Base-by-base conservation (phyloP, 106 monocot species). In the Posidonia australis region DNA sequence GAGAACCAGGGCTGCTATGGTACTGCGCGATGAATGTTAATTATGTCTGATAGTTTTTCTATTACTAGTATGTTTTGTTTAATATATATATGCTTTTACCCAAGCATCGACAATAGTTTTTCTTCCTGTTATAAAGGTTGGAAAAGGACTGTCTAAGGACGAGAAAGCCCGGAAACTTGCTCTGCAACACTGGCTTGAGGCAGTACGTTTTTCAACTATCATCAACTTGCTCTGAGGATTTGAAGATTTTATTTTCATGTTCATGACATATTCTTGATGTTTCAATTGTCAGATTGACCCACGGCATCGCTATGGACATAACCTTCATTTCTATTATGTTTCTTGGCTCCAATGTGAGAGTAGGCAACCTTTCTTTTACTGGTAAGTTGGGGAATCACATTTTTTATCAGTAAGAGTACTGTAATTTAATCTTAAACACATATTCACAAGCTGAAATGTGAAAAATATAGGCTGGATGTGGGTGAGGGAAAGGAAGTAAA, bases 171-270 rank as follows among this genome's bases (percentile, higher is more conserved):
- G 57, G 56, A 91, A 98, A 54, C 88, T 99, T 46, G 91, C 98
- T 23, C 64, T 91, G 83, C 98, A 99, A 70, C 98, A 99, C 64
- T 99, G 98, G 91, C 98, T 99, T 5, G 98, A 99, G 54, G 98
- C 98, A 24, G 98, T 99, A 74, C 42, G 80, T 64, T 12, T 54
- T 68, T 32, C 10, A 13, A 10, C 23, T 17, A 1, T 32, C 28
- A 16, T 46, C 45, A 56, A 43, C 46, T 5, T 61, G 0, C 14
- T 16, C 41, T 12, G 21, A 19, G 43, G 31, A 10, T 36, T 42
- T 18, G 6, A 36, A 42, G 13, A 28, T 47, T 3, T 5, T 64
- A 22, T 64, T 46, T 7, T 29, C 12, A 31, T 31, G 3, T 0
- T 62, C 21, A 42, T 23, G 13, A 60, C 19, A 25, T 7, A 13